These are phyloP conservation scores for Pistacia vera DNA, from an alignment of 345 rosid species.

Conservation along the genomic window DNA sequence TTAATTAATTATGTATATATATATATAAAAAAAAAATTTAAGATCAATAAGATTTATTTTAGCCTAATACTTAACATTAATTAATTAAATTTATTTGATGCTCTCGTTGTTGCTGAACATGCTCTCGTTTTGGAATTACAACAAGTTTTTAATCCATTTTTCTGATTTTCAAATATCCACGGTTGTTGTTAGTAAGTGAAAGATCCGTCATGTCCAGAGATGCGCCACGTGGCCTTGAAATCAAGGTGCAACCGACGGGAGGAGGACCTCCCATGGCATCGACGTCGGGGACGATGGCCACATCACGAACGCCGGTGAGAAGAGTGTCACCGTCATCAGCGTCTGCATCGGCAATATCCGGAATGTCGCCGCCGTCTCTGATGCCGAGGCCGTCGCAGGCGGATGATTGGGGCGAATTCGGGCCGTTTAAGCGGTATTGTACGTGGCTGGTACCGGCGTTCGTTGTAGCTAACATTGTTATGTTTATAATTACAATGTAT, in stretches of 20 bases:
- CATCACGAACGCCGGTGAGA: conserved; percentile 8
- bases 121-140: too few relatives aligned
- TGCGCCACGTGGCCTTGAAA: conserved; percentile 25
- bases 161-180: too few relatives aligned
- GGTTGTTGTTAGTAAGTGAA: too few relatives aligned
- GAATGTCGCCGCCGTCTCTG: conserved; percentile 9
- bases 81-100: too few relatives aligned
- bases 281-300: conserved; percentile 2
- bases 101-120: too few relatives aligned
- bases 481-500: conserved; percentile 70
- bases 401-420: conserved; percentile 30
- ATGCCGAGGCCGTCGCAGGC: conserved; percentile 11
- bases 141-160: too few relatives aligned
- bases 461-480: conserved; percentile 54
- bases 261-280: not conserved
- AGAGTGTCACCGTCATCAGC: not conserved
- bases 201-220: not conserved
- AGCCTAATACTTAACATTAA: too few relatives aligned
- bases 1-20: too few relatives aligned
- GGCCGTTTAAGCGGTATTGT: conserved; percentile 64
- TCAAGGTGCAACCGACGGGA: conserved; percentile 48
- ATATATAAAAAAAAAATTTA: too few relatives aligned
- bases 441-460: conserved; percentile 85
- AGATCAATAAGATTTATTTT: too few relatives aligned
- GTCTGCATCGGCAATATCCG: not conserved